These are phyloP conservation scores for Trichosporon faecale DNA, from an alignment of 1,284 basidiomycete genomes.

Conservation along the genomic window DNA sequence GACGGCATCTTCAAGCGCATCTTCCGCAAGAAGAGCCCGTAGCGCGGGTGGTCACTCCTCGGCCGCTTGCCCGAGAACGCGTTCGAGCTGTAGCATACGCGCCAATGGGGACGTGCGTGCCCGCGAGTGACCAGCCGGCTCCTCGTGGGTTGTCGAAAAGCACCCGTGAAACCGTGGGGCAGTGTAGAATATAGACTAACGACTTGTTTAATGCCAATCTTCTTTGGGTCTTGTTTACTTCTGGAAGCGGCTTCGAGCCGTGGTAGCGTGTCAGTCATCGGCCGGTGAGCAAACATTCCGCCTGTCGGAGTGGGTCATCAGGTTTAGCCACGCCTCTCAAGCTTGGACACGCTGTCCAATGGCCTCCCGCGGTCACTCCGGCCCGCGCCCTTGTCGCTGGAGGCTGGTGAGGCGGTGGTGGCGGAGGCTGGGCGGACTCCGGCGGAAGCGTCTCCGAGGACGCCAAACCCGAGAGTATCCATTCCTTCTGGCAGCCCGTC, in stretches of 20 bases:
- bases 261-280: too few species aligned
- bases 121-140: not conserved
- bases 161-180: not conserved
- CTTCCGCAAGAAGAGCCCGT: slow-evolving; percentile 11
- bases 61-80: not conserved
- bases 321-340: not conserved
- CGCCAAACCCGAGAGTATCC: not conserved
- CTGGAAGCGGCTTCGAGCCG: too few species aligned
- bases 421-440: too few species aligned
- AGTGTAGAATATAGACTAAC: not conserved
- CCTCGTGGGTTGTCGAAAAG: not conserved
- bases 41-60: not conserved
- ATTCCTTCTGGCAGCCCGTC: not conserved
- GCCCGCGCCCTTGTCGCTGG: not conserved
- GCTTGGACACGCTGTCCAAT: not conserved
- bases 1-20: slow-evolving; percentile 6
- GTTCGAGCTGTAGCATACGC: not conserved
- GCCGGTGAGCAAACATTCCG: too few species aligned
- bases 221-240: not conserved
- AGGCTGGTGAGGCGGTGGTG: not conserved
- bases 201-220: not conserved
- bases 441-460: not conserved
- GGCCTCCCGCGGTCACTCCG: not conserved
- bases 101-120: not conserved
- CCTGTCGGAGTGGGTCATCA: too few species aligned